Base-by-base conservation (phyloP, 495 filamentous ascomycete genomes). In the Bryoglossum gracile region DNA sequence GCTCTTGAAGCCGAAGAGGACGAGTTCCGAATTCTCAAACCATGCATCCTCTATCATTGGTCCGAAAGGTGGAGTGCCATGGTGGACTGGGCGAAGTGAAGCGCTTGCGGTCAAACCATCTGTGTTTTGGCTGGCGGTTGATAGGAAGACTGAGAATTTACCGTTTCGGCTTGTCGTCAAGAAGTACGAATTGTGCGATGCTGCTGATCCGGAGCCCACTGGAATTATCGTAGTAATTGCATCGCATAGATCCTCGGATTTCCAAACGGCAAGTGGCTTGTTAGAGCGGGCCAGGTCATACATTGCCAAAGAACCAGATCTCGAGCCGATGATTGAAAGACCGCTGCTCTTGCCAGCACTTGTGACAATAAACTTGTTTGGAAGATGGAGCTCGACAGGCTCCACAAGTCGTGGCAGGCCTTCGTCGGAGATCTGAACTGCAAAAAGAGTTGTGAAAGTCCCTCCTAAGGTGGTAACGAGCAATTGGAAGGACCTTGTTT, bases 1-100 rank as follows among this genome's bases (percentile, higher is more conserved):
- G 46, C 84, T 78, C 19, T 73, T 77, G 64, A 95, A 97, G 10
- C 92, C 92, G 65, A 82, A 86, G 19, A 94, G 58, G 44, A 87
- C 68, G 1, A 95, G 68, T 24, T 84, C 61, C 10, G 46, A 55
- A 0, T 63, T 53, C 4, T 45, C 48, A 50, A 89, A 73, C 61
- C 78, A 81, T 0, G 79, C 74, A 2, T 79, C 77, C 57, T 89
- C 82, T 21, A 95, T 74, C 51, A 81, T 75, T 23, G 78, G 76
- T 0, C 78, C 80, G 18, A 88, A 74, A 0, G 83, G 76, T 8
- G 80, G 77, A 6, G 41, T 40, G 9, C 54, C 42, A 3, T 56
- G 50, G 41, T 62, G 60, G 43, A 57, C 19, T 14, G 28, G 48
- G 16, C 25, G 32, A 16, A 57, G 9, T 3, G 26, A 13, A 25